Evolutionary conservation across 169 alveolate genomes (phyloP).

Genomic region (Besnoitia besnoiti): DNA sequence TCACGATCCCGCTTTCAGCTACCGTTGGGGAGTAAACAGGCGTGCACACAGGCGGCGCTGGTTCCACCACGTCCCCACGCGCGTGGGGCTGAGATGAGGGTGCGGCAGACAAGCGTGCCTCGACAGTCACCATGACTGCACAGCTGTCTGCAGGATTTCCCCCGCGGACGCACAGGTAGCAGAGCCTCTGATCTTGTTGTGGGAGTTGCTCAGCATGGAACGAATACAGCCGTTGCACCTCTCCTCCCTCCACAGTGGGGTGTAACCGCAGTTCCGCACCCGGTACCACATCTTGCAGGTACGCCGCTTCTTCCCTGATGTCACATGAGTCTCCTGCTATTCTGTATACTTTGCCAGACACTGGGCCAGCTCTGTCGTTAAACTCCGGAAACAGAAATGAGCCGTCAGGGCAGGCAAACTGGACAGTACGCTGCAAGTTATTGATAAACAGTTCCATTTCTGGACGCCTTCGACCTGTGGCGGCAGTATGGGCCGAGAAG

Average conservation of each 20-base stretch:
- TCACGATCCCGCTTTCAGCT: background rate
- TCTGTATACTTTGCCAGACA: background rate
- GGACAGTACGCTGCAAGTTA: background rate
- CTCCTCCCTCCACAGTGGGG: background rate
- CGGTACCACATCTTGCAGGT: background rate
- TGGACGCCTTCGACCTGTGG: background rate
- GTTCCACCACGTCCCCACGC: background rate
- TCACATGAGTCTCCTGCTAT: background rate
- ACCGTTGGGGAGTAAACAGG: background rate
- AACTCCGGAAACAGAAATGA: background rate
- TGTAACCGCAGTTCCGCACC: background rate
- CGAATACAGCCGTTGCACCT: background rate
- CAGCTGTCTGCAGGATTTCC: conserved; percentile 26
- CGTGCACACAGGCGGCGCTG: background rate
- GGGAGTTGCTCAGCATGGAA: background rate
- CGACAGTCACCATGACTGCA: conserved; percentile 24
- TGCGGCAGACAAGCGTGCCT: background rate
- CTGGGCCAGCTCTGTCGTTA: background rate
- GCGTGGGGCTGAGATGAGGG: background rate
- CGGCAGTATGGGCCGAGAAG: background rate
- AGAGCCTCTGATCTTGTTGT: background rate
- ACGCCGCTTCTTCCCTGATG: background rate
- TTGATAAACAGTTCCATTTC: background rate
- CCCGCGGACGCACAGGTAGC: conserved; percentile 16
- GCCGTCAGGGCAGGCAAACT: conserved; percentile 7